Base-by-base conservation (phyloP, 148 eudicot species). In the Fagopyrum tataricum region DNA sequence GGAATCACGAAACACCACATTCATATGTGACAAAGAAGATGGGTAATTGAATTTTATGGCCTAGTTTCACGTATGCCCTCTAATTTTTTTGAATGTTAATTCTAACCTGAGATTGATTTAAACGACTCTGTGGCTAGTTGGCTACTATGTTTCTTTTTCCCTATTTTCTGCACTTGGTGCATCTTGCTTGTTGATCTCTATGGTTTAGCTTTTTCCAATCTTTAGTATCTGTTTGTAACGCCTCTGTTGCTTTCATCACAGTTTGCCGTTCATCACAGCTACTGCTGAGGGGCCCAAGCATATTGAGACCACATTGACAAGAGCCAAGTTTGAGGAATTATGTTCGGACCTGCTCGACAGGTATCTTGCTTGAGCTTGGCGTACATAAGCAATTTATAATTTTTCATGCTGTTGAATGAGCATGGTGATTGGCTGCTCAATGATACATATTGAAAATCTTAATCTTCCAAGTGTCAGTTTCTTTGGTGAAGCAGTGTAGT, bases 281-380 rank as follows among this genome's bases (percentile, higher is more conserved):
- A 88, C 92, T 7, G 86, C 92, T 21, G 87, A 85, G 74, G 92
- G 92, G 41, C 92, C 92, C 53, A 88, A 88, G 76, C 89, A 88
- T 72, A 88, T 88, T 21, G 92, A 88, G 23, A 78, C 89, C 48
- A 86, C 89, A n/a, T 66, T 88, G 67, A 86, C 92, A 14, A 80
- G 89, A 72, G 92, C 86, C 17, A 86, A 88, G 67, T 88, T 88
- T 69, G 92, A 88, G 53, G 92, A 88, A 62, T 71, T 88, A 73
- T 88, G 92, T 73, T 85, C 92, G 49, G 92, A 88, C 61, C 87
- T 88, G 31, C 84, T 88, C 18, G 92, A 88, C 76, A 88, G 91
- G 91, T 87, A 74, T 8, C 26, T 59, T 59, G 39, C 12, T 59
- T 59, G 66, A 12, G 21, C 26, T n/a, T 55, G 61, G 61, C 26